Evolutionary conservation across 495 filamentous ascomycete species (phyloP).

Genomic region (Sphaerosporella brunnea): DNA sequence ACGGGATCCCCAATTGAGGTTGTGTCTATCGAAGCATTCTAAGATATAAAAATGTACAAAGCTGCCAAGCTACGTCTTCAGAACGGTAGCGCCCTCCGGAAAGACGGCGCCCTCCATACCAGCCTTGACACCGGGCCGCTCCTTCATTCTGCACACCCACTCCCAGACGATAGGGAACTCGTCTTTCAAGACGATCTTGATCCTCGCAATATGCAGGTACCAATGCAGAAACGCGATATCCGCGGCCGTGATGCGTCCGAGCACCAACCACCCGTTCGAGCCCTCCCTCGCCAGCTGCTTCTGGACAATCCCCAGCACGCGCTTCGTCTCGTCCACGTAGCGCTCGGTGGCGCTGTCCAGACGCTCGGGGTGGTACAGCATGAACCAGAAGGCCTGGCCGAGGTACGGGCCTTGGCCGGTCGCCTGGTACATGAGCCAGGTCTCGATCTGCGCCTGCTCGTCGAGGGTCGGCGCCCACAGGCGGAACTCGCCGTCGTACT

Average conservation of each 20-base stretch:
- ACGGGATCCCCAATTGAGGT: no score
- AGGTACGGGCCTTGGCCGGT: slow-evolving; percentile 17
- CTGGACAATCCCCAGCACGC: slow-evolving; percentile 43
- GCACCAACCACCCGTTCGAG: slow-evolving; percentile 40
- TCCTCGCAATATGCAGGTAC: slow-evolving; percentile 21
- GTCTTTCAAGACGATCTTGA: slow-evolving; percentile 10
- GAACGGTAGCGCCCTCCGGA: no score
- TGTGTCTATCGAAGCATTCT: no score
- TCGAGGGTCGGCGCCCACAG: slow-evolving; percentile 35
- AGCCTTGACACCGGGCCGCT: slow-evolving; percentile 10
- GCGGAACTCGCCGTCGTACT: slow-evolving; percentile 46
- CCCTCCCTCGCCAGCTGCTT: slow-evolving; percentile 28
- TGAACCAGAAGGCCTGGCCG: slow-evolving; percentile 38
- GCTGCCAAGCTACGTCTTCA: no score
- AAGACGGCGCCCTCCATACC: slow-evolving; percentile 12
- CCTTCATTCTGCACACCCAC: slow-evolving; percentile 14
- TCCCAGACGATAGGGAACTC: slow-evolving; percentile 18
- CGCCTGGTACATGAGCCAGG: slow-evolving; percentile 14
- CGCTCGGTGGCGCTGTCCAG: slow-evolving; percentile 39
- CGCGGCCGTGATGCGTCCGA: slow-evolving; percentile 39
- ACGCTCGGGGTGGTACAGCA: slow-evolving; percentile 35
- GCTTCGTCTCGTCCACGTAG: slow-evolving; percentile 44
- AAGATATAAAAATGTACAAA: no score
- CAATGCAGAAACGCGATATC: slow-evolving; percentile 44
- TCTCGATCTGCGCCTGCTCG: slow-evolving; percentile 35